Conservation (phyloP, 106 monocot species). For the Cymbidium sinense region DNA sequence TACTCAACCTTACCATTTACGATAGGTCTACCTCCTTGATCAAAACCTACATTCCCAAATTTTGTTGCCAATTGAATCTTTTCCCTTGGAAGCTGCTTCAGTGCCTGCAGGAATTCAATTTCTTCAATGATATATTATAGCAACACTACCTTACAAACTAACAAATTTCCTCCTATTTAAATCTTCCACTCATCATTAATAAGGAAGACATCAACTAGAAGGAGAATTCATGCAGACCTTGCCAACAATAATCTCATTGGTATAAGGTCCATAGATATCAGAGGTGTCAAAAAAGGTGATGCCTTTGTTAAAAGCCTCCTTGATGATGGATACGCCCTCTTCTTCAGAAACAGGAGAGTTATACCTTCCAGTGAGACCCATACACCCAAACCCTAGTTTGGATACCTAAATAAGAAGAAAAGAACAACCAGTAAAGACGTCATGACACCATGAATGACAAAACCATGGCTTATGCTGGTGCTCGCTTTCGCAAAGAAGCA, state of each 20-base stretch:
- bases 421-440: too few species aligned
- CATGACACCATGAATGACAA: background rate
- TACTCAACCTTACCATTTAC: slow-evolving; percentile 48
- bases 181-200: too few species aligned
- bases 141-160: too few species aligned
- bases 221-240: slow-evolving; percentile 30
- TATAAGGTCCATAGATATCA: slow-evolving; percentile 60
- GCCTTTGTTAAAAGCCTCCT: slow-evolving; percentile 58
- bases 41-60: slow-evolving; percentile 24
- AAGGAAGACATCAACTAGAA: background rate
- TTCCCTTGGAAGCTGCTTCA: slow-evolving; percentile 46
- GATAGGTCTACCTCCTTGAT: background rate
- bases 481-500: background rate
- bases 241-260: slow-evolving; percentile 69
- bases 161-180: too few species aligned
- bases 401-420: slow-evolving; percentile 44
- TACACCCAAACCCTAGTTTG: slow-evolving; percentile 80
- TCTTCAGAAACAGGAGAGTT: slow-evolving; percentile 59
- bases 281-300: slow-evolving; percentile 90
- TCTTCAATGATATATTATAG: background rate
- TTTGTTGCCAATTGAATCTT: slow-evolving; percentile 33
- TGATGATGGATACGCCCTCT: slow-evolving; percentile 50
- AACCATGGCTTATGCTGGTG: background rate
- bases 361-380: slow-evolving; percentile 71
- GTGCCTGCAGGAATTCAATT: slow-evolving; percentile 10